Evolutionary conservation across 331 rosid genomes (phyloP).

Genomic region (Saraca asoca): DNA sequence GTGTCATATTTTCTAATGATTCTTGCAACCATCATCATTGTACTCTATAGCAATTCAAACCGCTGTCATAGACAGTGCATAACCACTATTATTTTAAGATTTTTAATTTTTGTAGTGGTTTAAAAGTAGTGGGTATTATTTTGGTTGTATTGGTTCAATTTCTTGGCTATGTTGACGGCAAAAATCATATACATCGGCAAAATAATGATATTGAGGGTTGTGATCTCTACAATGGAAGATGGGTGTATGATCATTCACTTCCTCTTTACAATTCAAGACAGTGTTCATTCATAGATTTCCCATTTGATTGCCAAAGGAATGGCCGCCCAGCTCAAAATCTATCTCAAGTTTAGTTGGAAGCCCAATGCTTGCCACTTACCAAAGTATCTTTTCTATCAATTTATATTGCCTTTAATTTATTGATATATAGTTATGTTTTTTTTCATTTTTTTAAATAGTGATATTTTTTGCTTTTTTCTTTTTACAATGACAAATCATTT

Average conservation of each 20-base stretch:
- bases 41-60: too few species aligned
- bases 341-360: conserved; percentile 31
- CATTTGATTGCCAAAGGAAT: conserved; percentile 21
- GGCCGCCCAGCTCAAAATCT: conserved; percentile 28
- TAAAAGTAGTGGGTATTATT: too few species aligned
- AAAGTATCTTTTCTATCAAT: conserved; percentile 23
- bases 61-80: too few species aligned
- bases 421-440: not conserved
- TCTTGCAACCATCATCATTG: too few species aligned
- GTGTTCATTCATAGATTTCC: not conserved
- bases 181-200: not conserved
- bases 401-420: not conserved
- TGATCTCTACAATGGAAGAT: conserved; percentile 29
- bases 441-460: not conserved
- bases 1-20: too few species aligned
- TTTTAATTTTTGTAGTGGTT: too few species aligned
- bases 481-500: too few species aligned
- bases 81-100: too few species aligned
- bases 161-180: conserved; percentile 8
- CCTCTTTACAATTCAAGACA: conserved; percentile 22
- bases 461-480: not conserved
- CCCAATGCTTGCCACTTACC: conserved; percentile 23
- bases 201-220: too few species aligned
- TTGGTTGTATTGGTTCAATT: not conserved
- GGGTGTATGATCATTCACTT: conserved; percentile 30